Evolutionary conservation across 2,329 filamentous ascomycete species (phyloP).

Genomic region (Lecanicillium sp.): DNA sequence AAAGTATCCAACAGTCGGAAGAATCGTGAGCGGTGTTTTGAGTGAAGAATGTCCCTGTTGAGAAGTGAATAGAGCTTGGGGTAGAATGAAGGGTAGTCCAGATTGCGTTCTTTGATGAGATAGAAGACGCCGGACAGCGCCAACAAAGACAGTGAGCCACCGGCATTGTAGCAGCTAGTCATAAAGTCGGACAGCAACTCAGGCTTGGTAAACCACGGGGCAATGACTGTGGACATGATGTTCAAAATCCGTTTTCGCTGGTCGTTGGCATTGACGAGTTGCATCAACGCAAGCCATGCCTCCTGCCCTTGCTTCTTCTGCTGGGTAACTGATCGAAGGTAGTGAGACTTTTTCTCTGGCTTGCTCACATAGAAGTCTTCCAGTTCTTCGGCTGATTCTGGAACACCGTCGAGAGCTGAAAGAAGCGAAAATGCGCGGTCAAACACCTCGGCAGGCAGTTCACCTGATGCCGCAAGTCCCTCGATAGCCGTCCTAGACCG

Average conservation of each 20-base stretch:
- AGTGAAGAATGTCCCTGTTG: constrained; percentile 79
- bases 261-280: constrained; percentile 54
- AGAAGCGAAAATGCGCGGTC: constrained; percentile 55
- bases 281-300: constrained; percentile 76
- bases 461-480: constrained; percentile 11
- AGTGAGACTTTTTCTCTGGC: constrained; percentile 60
- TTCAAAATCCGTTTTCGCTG: constrained; percentile 74
- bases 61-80: constrained; percentile 87
- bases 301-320: constrained; percentile 78
- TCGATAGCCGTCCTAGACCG: constrained; percentile 18
- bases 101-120: constrained; percentile 83
- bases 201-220: constrained; percentile 81
- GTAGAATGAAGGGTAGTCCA: constrained; percentile 95
- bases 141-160: constrained; percentile 78
- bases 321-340: constrained; percentile 54
- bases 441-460: constrained; percentile 28
- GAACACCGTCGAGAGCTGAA: constrained; percentile 60
- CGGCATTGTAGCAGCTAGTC: constrained; percentile 83
- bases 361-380: constrained; percentile 58
- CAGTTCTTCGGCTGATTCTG: constrained; percentile 56
- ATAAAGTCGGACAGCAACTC: constrained; percentile 94
- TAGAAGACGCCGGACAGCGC: constrained; percentile 92
- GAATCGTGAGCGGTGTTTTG: constrained; percentile 87
- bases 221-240: constrained; percentile 68
- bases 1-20: constrained; percentile 90